Evolutionary conservation across 2,329 filamentous ascomycete species (phyloP), one percentile per base, ranked within the genome.

Genomic region (Fusarium mexicanum): DNA sequence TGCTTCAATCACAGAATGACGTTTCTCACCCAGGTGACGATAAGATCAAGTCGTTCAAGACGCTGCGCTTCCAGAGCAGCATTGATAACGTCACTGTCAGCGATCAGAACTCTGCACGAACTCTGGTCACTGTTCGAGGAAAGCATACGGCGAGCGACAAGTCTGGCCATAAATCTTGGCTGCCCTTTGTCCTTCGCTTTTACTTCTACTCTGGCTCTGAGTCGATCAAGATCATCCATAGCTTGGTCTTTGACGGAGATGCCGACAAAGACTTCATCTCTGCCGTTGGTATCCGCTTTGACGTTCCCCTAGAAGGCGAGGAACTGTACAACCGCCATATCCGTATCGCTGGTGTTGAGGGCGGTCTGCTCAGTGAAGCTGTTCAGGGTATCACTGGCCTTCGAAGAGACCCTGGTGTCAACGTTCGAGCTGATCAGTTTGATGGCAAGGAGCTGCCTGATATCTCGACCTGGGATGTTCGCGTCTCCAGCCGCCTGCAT

Each of bases 381-480:
- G 87, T 91, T 0, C 86, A 90, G 73, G 89, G 89, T 3, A 84
- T 92, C 18, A 90, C 90, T 0, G 90, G 90, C 2, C 80, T 91
- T 8, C 84, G 90, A 4, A 77, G 84, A 61, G 89, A 90, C 55
- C 89, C 89, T 1, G 88, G 88, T 2, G 73, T 76, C 6, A 80
- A 80, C 0, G 85, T 89, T 16, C 85, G 87, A 31, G 80, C 78
- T 1, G 86, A 86, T 10, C 89, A 91, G 69, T 84, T 85, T 50
- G 83, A 86, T 11, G 87, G 88, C 48, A 76, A 82, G 44, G 79
- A 83, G 62, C 80, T 85, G 5, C 83, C 87, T 1, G 81, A 84
- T 48, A 77, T 83, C 8, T 77, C 80, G 3, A 86, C 86, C 0
- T 88, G 87, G 87, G 83, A 86, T 70, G 79, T 83, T 8, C 79